A percentile compares a stretch with the other conserved stretches of the same genome.
These are phyloP conservation scores for Bolboschoenus planiculmis DNA, from an alignment of 176 grass and related monocot species.

Conservation along the genomic window DNA sequence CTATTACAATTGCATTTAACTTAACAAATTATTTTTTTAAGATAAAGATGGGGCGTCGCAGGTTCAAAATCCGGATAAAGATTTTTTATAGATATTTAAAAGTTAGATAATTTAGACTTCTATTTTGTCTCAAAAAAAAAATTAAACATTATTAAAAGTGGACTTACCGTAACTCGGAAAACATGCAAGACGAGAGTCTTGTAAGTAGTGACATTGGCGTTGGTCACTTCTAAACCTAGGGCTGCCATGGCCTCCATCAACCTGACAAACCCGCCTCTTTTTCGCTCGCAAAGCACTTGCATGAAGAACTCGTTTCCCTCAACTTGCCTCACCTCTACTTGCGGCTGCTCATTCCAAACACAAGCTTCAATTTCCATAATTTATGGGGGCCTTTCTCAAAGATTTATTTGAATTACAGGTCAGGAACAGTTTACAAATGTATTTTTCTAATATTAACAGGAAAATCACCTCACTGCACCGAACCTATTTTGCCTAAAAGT, in stretches of 20 bases:
- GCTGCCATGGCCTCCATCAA: conserved; percentile 71
- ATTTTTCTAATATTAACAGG: neutral
- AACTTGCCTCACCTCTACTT: conserved; percentile 75
- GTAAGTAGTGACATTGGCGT: conserved; percentile 65
- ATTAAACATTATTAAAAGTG: neutral
- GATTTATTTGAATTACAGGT: neutral
- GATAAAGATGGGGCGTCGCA: too few relatives aligned
- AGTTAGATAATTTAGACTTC: too few relatives aligned
- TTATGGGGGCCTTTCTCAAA: neutral
- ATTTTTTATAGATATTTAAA: too few relatives aligned
- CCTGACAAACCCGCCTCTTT: conserved; percentile 45
- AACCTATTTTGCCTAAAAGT: neutral
- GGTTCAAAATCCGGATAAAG: too few relatives aligned
- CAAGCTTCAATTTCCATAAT: neutral
- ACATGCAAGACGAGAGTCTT: conserved; percentile 66
- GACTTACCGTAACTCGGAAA: conserved; percentile 58
- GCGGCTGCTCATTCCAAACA: conserved; percentile 40
- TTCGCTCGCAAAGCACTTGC: conserved; percentile 68
- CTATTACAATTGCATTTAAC: neutral
- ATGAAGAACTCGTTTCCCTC: conserved; percentile 84
- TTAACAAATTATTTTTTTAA: too few relatives aligned
- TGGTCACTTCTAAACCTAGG: conserved; percentile 62
- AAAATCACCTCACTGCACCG: neutral
- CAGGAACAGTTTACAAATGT: neutral
- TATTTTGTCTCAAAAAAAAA: too few relatives aligned